phyloP scores from a whole-genome alignment of 345 rosid species.

The Gossypium longicalyx region DNA sequence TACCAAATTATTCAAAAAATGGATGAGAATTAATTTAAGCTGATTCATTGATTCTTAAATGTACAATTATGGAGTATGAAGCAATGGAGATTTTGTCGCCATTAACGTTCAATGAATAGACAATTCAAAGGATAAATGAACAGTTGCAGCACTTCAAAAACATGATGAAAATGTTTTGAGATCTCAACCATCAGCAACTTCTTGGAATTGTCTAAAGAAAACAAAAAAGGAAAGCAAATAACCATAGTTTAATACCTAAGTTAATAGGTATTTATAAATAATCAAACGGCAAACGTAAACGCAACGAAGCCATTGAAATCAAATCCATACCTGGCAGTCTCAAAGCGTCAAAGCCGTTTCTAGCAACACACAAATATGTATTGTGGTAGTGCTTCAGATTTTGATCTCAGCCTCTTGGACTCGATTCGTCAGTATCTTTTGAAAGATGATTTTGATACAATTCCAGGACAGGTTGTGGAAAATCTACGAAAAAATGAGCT shows the following conservation, averaged over 20 bases:
- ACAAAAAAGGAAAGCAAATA: not conserved
- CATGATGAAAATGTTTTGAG: not conserved
- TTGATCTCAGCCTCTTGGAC: conserved; percentile 21
- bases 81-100: not conserved
- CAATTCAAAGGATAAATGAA: not conserved
- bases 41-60: too few species aligned
- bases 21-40: not conserved
- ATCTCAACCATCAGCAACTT: not conserved
- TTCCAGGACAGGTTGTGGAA: not conserved
- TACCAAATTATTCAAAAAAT: not conserved
- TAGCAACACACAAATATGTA: not conserved
- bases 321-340: not conserved
- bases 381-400: not conserved
- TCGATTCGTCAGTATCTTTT: conserved; percentile 28
- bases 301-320: not conserved
- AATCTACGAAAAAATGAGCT: not conserved
- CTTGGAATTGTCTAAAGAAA: not conserved
- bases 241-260: not conserved
- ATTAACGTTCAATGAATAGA: not conserved
- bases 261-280: not conserved
- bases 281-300: not conserved
- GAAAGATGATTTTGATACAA: conserved; percentile 19
- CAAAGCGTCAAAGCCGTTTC: not conserved
- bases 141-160: not conserved
- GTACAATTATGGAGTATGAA: not conserved